Evolutionary conservation across 1,284 basidiomycete genomes (phyloP), one percentile per base, ranked within the genome.

Genomic region (Microbotryomycetes sp.): DNA sequence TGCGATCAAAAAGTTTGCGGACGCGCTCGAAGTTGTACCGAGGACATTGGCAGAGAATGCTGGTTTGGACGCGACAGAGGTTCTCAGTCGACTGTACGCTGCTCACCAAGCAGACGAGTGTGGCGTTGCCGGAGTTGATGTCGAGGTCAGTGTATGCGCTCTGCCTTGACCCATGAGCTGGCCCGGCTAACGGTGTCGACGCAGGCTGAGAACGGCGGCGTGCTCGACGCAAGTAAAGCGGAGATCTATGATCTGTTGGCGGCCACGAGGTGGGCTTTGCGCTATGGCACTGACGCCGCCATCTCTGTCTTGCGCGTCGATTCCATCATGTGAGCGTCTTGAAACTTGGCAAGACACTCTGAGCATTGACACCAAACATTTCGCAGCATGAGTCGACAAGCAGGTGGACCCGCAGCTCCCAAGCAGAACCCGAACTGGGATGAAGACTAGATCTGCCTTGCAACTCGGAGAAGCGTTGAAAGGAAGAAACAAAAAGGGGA

Each of bases 41-140:
- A 81, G 89, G 66, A 97, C 89, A 52, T 77, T 98, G 35, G 93
- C 94, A 3, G 94, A 98, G 80, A 99, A 97, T 74, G 92, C 96
- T 7, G 94, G 93, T 15, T 80, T 93, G 9, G 89, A 92, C 75
- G 90, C 91, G 0, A 97, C 94, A 71, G 93, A 97, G 75, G 86
- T 92, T 18, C 80, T 98, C 29, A 89, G 87, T 66, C 81, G 84
- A 56, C 77, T 97, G 57, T 92, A 89, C 83, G 91, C 91, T 46
- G 89, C 88, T 73, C 96, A 98, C 75, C 85, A 89, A 70, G 76
- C 81, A 58, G 79, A 80, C 30, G 84, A 82, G 24, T 85, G 85
- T 74, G 80, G 18, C 83, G 85, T 84, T 49, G 74, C 78, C 6
- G 96, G 94, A 60, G 91, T 98, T 16, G 93, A 98, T 73, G 85